These are phyloP conservation scores for Nannochloropsis oceanica DNA, from an alignment of 108 stramenopile species.

Conservation along the genomic window DNA sequence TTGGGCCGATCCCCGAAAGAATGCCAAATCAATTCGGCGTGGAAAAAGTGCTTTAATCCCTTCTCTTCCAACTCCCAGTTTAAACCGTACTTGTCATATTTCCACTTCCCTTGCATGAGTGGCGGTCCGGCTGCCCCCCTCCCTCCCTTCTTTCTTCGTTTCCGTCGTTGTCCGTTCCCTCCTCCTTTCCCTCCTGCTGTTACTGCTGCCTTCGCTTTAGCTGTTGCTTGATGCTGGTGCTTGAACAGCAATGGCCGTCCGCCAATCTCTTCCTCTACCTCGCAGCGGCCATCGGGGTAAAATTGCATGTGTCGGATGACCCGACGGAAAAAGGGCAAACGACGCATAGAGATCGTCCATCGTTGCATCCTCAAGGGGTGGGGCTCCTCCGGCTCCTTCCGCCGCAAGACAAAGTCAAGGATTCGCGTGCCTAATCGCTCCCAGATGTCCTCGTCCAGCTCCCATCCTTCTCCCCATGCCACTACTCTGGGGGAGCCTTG, in stretches of 20 bases:
- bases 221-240: background rate
- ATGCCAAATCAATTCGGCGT: slow-evolving; percentile 24
- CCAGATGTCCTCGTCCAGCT: background rate
- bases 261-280: background rate
- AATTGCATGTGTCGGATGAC: background rate
- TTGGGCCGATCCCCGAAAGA: slow-evolving; percentile 17
- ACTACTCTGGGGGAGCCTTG: background rate
- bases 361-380: slow-evolving; percentile 21
- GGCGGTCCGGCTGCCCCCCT: background rate
- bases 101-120: background rate
- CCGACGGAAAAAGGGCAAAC: background rate
- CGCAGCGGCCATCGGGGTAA: background rate
- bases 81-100: background rate
- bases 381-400: background rate
- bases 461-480: background rate
- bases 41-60: background rate
- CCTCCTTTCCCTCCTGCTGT: slow-evolving; percentile 1
- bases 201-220: background rate
- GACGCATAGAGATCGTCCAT: slow-evolving; percentile 8
- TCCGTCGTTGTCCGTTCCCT: slow-evolving; percentile 9
- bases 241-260: background rate
- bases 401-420: background rate
- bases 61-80: background rate
- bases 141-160: background rate
- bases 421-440: background rate